Evolutionary conservation across 176 grass and related monocot species (phyloP).

Genomic region (Thinopyrum elongatum): DNA sequence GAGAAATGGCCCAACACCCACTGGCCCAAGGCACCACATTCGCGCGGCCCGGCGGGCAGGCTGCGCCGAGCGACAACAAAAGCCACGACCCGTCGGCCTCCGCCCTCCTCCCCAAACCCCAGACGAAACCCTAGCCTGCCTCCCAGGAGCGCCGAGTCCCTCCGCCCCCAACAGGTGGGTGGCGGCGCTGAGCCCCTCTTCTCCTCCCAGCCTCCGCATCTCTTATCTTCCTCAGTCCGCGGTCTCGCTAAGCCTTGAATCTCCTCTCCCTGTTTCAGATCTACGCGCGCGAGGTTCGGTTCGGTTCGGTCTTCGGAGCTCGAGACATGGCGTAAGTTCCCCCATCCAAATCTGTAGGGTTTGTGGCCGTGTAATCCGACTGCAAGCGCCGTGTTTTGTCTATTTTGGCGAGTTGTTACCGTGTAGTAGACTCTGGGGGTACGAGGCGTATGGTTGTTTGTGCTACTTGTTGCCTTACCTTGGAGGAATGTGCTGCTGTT

Average conservation of each 20-base stretch:
- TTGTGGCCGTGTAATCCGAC: not conserved
- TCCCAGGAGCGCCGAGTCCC: constrained; percentile 25
- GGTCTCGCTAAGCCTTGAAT: not conserved
- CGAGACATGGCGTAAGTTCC: constrained; percentile 26
- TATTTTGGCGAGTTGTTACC: not conserved
- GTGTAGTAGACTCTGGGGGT: not conserved
- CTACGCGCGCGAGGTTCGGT: not conserved
- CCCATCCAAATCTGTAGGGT: not conserved
- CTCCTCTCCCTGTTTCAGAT: constrained; percentile 9
- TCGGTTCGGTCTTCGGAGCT: constrained; percentile 3
- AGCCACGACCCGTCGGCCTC: not conserved
- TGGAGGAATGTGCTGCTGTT: not conserved
- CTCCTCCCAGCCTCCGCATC: not conserved
- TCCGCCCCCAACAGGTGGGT: not conserved
- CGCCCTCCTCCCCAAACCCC: not conserved
- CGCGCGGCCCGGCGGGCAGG: not conserved
- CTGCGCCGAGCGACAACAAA: not conserved
- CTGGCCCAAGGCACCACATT: too few species aligned
- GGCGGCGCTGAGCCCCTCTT: not conserved
- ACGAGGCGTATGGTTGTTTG: not conserved
- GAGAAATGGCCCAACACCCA: too few species aligned
- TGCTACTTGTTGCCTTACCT: not conserved
- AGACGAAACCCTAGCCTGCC: constrained; percentile 38
- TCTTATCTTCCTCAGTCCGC: not conserved
- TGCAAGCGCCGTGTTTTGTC: not conserved